Conservation (phyloP, 805 yeast species). For the Metschnikowia noctiluminum region DNA sequence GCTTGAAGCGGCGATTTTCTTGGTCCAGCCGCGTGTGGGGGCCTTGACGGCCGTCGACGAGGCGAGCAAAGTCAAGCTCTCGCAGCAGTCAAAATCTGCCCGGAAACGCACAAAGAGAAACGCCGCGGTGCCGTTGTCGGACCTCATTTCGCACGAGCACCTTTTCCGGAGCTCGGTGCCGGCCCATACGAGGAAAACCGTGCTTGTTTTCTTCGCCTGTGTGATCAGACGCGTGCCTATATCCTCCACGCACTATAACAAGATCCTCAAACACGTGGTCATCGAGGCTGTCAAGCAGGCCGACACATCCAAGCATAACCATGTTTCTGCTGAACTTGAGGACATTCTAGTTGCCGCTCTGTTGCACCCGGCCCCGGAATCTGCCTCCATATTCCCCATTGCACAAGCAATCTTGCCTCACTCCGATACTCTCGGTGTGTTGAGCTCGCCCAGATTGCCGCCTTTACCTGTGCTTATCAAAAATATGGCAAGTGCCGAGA, state of each 20-base stretch:
- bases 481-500: neutral
- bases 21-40: constrained; percentile 35
- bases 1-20: constrained; percentile 51
- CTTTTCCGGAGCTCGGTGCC: constrained; percentile 48
- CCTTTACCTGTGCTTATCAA: constrained; percentile 21
- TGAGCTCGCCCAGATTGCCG: constrained; percentile 78
- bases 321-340: constrained; percentile 32
- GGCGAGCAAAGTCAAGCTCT: constrained; percentile 3
- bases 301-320: constrained; percentile 20
- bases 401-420: constrained; percentile 50
- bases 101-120: constrained; percentile 41
- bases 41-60: neutral
- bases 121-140: constrained; percentile 55
- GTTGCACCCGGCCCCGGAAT: constrained; percentile 64
- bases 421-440: constrained; percentile 52
- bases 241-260: constrained; percentile 61
- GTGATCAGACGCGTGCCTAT: constrained; percentile 49
- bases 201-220: constrained; percentile 47
- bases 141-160: constrained; percentile 62
- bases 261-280: constrained; percentile 42
- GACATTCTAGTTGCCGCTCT: constrained; percentile 50
- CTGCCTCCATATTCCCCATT: constrained; percentile 68
- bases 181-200: constrained; percentile 25
- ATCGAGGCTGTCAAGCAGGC: constrained; percentile 34
- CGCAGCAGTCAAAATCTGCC: constrained; percentile 17